A percentile compares a stretch with the other conserved stretches of the same genome.
Conservation (phyloP, 768 basidiomycete genomes). For the Pulveroboletus ravenelii region DNA sequence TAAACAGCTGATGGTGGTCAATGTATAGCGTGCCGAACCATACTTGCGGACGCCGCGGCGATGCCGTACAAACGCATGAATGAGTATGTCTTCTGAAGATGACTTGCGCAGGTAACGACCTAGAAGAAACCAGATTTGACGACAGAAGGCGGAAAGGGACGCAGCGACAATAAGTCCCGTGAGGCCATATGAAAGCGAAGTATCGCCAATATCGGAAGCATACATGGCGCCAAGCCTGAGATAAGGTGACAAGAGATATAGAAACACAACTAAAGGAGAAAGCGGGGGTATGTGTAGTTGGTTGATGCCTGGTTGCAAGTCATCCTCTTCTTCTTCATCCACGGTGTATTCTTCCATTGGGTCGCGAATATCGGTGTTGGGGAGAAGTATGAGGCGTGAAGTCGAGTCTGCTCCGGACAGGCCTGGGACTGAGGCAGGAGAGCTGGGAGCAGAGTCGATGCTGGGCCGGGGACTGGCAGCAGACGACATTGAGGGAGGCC, state of each 20-base stretch:
- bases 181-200: conserved; percentile 48
- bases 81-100: conserved; percentile 61
- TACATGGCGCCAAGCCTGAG: conserved; percentile 69
- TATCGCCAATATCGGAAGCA: conserved; percentile 40
- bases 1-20: conserved; percentile 41
- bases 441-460: conserved; percentile 6
- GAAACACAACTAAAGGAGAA: conserved; percentile 51
- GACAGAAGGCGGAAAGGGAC: conserved; percentile 52
- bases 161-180: conserved; percentile 50
- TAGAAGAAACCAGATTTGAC: conserved; percentile 77
- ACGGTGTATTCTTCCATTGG: conserved; percentile 34
- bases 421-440: background rate
- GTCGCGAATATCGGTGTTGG: conserved; percentile 44
- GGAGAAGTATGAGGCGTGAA: conserved; percentile 61
- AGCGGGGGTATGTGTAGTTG: conserved; percentile 41
- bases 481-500: conserved; percentile 4
- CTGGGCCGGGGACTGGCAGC: conserved; percentile 4
- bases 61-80: conserved; percentile 55
- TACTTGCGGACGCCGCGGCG: conserved; percentile 48
- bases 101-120: conserved; percentile 62
- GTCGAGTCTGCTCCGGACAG: conserved; percentile 36
- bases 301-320: conserved; percentile 3
- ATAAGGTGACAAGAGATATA: conserved; percentile 66
- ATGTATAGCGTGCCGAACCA: conserved; percentile 37
- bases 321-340: conserved; percentile 35